These are phyloP conservation scores for Areca catechu DNA, from an alignment of 176 grass and related monocot genomes.

Conservation along the genomic window DNA sequence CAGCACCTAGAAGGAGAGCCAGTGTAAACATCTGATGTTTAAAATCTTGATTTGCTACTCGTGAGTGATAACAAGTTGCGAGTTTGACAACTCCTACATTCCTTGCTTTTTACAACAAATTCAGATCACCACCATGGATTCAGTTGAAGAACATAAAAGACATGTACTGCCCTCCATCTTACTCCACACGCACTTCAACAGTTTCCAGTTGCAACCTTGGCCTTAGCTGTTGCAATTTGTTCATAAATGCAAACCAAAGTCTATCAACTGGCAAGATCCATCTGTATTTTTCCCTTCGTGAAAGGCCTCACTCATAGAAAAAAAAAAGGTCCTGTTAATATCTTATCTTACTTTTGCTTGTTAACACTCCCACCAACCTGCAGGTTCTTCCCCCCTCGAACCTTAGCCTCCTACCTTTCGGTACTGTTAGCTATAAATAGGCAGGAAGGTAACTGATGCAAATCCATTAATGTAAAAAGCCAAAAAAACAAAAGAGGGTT, in stretches of 20 bases:
- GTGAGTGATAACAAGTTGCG: too few species aligned
- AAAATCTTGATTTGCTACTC: too few species aligned
- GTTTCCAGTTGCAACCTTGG: neutral
- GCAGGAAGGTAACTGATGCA: neutral
- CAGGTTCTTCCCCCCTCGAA: neutral
- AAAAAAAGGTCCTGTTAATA: neutral
- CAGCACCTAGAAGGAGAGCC: too few species aligned
- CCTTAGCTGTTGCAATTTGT: neutral
- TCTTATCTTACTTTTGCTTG: neutral
- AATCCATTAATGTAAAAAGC: neutral
- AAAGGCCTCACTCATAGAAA: neutral
- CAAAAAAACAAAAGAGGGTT: neutral
- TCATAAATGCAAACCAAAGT: slow-evolving; percentile 1
- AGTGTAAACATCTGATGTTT: too few species aligned
- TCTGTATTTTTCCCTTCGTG: neutral
- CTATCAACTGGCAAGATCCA: neutral
- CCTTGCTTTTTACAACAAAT: too few species aligned
- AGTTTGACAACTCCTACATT: too few species aligned
- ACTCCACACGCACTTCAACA: slow-evolving; percentile 1
- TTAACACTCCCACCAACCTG: neutral
- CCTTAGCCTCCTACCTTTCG: neutral
- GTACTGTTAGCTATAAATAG: neutral
- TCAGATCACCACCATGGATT: too few species aligned
- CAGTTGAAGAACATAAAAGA: too few species aligned
- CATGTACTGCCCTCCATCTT: neutral